Evolutionary conservation across 2,329 filamentous ascomycete genomes (phyloP).

Genomic region (Cryphonectria parasitica): DNA sequence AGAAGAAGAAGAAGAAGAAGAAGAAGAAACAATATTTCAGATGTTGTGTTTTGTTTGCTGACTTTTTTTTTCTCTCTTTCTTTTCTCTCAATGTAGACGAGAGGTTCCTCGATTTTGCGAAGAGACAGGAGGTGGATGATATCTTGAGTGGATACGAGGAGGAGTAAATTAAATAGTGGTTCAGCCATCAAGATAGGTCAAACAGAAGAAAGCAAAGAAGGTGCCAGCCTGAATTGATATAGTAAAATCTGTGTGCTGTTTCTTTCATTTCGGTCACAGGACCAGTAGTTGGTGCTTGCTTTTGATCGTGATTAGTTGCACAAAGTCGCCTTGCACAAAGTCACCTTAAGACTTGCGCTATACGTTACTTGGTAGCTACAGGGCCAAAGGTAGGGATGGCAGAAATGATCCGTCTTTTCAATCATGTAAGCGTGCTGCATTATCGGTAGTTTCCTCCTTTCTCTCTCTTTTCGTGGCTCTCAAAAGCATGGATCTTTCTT

Average conservation of each 20-base stretch:
- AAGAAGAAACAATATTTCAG: background rate
- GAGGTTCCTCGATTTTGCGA: conserved; percentile 42
- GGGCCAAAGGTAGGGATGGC: no score
- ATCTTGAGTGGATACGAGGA: conserved; percentile 33
- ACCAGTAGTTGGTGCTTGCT: background rate
- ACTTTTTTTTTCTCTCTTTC: conserved; percentile 11
- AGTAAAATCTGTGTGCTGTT: no score
- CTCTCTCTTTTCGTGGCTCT: no score
- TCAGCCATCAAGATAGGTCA: background rate
- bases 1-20: background rate
- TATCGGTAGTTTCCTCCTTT: no score
- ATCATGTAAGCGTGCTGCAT: no score
- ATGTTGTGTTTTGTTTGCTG: background rate
- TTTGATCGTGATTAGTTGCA: background rate
- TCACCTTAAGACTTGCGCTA: no score
- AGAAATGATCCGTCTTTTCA: no score
- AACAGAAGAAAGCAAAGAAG: background rate
- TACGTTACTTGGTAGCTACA: no score
- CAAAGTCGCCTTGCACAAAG: no score
- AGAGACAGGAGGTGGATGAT: conserved; percentile 38
- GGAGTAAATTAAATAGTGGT: background rate
- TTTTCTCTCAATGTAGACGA: conserved; percentile 34
- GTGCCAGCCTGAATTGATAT: background rate
- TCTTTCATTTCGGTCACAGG: background rate
- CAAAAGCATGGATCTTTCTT: no score